Percentiles rank a stretch among this genome's conserved stretches.
These are phyloP conservation scores for Phyllosticta paracitricarpa DNA, from an alignment of 2,329 filamentous ascomycete species.

Conservation along the genomic window DNA sequence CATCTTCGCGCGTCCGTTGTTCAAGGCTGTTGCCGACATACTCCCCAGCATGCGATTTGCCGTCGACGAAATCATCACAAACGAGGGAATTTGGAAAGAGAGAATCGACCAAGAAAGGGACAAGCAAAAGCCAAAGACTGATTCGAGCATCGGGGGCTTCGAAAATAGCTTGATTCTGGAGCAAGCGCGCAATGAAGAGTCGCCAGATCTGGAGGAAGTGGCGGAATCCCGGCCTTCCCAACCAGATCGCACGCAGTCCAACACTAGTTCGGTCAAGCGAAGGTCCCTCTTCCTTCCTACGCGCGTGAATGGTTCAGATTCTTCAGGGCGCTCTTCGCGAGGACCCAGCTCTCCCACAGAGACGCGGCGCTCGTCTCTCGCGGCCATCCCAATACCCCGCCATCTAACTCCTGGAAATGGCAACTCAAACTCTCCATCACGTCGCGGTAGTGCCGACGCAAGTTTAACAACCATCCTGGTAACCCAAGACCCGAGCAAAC, in stretches of 20 bases:
- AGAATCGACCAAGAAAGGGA: slow-evolving; percentile 54
- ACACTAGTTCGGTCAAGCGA: slow-evolving; percentile 4
- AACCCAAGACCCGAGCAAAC: slow-evolving; percentile 24
- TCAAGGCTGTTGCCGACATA: slow-evolving; percentile 76
- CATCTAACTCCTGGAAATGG: slow-evolving; percentile 21
- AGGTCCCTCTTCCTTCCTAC: background rate
- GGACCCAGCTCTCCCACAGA: slow-evolving; percentile 15
- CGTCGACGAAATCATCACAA: slow-evolving; percentile 68
- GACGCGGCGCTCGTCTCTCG: slow-evolving; percentile 22
- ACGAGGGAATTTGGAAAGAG: slow-evolving; percentile 63
- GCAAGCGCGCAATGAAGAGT: slow-evolving; percentile 25
- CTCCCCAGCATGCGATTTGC: slow-evolving; percentile 78
- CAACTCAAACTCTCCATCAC: slow-evolving; percentile 20
- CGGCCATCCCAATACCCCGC: slow-evolving; percentile 15
- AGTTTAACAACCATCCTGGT: slow-evolving; percentile 30
- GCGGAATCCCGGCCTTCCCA: background rate
- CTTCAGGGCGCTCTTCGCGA: slow-evolving; percentile 22
- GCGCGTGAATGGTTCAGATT: slow-evolving; percentile 11
- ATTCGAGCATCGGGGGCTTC: slow-evolving; percentile 14
- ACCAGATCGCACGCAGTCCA: background rate
- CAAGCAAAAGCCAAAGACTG: slow-evolving; percentile 15
- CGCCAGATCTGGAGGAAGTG: slow-evolving; percentile 16
- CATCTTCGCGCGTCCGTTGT: slow-evolving; percentile 85
- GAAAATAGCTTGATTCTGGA: slow-evolving; percentile 14
- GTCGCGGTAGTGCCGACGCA: slow-evolving; percentile 29